A percentile compares a stretch with the other conserved stretches of the same genome.
phyloP scores from a whole-genome alignment of 106 monocot species.

The Allium fistulosum region DNA sequence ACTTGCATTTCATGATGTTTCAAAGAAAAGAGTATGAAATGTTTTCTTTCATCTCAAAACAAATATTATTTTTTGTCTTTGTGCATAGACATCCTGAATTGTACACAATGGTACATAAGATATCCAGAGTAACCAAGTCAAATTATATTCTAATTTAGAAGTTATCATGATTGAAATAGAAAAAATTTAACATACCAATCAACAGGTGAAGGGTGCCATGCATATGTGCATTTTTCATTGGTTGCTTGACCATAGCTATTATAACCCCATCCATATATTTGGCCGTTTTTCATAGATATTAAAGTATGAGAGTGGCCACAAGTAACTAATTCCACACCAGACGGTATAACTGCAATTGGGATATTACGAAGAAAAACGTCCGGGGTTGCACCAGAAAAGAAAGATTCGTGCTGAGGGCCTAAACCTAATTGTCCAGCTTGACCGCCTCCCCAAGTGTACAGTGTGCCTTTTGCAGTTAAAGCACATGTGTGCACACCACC shows the following conservation, averaged over 20 bases:
- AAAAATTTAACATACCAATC: slow-evolving; percentile 17
- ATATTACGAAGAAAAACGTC: slow-evolving; percentile 57
- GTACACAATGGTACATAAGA: too few species aligned
- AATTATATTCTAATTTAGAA: too few species aligned
- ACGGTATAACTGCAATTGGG: slow-evolving; percentile 57
- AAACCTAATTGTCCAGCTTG: slow-evolving; percentile 76
- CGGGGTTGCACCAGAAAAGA: slow-evolving; percentile 58
- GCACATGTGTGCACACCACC: slow-evolving; percentile 92
- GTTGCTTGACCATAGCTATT: slow-evolving; percentile 98
- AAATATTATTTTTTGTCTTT: too few species aligned
- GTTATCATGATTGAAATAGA: too few species aligned
- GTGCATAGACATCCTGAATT: too few species aligned
- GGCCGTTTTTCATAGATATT: slow-evolving; percentile 66
- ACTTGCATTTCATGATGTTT: too few species aligned
- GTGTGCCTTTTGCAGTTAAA: slow-evolving; percentile 58
- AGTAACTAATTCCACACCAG: slow-evolving; percentile 60
- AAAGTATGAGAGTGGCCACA: slow-evolving; percentile 98
- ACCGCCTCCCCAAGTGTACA: slow-evolving; percentile 96
- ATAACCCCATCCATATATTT: slow-evolving; percentile 97
- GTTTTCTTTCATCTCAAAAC: too few species aligned
- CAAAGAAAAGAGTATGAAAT: too few species aligned
- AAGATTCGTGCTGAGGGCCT: slow-evolving; percentile 44
- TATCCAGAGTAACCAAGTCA: too few species aligned
- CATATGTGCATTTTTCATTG: slow-evolving; percentile 81
- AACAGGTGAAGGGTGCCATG: slow-evolving; percentile 74